A percentile compares a stretch with the other conserved stretches of the same genome.
Conservation (phyloP, 495 filamentous ascomycete species). For the Penicillium cataractarum region DNA sequence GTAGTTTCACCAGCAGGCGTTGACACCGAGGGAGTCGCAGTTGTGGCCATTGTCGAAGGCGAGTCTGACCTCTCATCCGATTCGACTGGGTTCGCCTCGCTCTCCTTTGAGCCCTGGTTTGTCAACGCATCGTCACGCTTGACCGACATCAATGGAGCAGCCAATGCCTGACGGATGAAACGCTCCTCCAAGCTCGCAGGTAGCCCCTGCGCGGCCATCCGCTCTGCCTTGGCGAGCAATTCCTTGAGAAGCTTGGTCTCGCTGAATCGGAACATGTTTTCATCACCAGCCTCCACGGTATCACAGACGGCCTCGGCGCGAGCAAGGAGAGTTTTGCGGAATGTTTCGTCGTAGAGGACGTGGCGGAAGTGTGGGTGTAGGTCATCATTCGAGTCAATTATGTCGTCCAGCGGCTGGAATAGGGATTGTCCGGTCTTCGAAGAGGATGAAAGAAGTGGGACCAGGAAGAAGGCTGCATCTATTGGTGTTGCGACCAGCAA, state of each 20-base stretch:
- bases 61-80: slow-evolving; percentile 37
- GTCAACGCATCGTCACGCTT: slow-evolving; percentile 48
- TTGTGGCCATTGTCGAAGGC: slow-evolving; percentile 42
- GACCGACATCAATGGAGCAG: slow-evolving; percentile 70
- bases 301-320: slow-evolving; percentile 74
- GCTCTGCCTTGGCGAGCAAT: slow-evolving; percentile 70
- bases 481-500: slow-evolving; percentile 81
- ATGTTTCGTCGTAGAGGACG: slow-evolving; percentile 54
- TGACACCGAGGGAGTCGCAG: slow-evolving; percentile 41
- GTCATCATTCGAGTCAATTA: slow-evolving; percentile 69
- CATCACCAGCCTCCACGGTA: slow-evolving; percentile 76
- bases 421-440: slow-evolving; percentile 48
- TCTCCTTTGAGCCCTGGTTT: slow-evolving; percentile 19
- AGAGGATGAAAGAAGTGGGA: slow-evolving; percentile 63
- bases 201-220: slow-evolving; percentile 65
- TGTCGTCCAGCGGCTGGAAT: slow-evolving; percentile 80
- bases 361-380: slow-evolving; percentile 58
- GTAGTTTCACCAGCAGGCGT: slow-evolving; percentile 47
- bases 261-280: slow-evolving; percentile 78
- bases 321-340: slow-evolving; percentile 44
- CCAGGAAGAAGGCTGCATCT: slow-evolving; percentile 81
- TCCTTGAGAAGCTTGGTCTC: slow-evolving; percentile 67
- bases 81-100: slow-evolving; percentile 28
- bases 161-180: slow-evolving; percentile 75
- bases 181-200: slow-evolving; percentile 84